Percentiles rank a stretch among this genome's conserved stretches.
These are phyloP conservation scores for Bacidia gigantensis DNA, from an alignment of 495 filamentous ascomycete species.

Conservation along the genomic window DNA sequence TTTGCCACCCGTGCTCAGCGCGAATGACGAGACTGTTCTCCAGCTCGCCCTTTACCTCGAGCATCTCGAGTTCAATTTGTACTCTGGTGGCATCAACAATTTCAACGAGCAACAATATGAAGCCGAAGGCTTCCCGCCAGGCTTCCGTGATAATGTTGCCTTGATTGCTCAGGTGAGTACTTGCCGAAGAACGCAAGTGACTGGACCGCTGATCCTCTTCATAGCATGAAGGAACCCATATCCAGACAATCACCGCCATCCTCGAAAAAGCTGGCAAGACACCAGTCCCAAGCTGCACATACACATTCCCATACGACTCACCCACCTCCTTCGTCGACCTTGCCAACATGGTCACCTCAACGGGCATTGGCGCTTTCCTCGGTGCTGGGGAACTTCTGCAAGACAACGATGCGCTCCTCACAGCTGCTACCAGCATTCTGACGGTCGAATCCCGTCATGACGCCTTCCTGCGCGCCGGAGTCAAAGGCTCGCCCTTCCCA, in stretches of 20 bases:
- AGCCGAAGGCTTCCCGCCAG: constrained; percentile 18
- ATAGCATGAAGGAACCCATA: constrained; percentile 18
- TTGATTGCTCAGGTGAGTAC: constrained; percentile 16
- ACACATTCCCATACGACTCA: constrained; percentile 34
- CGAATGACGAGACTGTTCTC: constrained; percentile 12
- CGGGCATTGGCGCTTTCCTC: constrained; percentile 22
- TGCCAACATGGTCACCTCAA: constrained; percentile 27
- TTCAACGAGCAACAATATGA: constrained; percentile 19
- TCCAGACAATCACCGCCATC: constrained; percentile 16
- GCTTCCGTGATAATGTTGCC: constrained; percentile 21
- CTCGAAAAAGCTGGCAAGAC: constrained; percentile 24
- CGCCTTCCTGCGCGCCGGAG: constrained; percentile 34
- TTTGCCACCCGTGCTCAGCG: constrained; percentile 14
- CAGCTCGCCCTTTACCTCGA: constrained; percentile 22
- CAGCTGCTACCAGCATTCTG: constrained; percentile 38
- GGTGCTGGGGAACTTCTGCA: constrained; percentile 31
- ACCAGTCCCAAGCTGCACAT: constrained; percentile 36
- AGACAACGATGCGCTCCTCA: constrained; percentile 28
- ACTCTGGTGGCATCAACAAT: constrained; percentile 18
- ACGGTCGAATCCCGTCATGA: constrained; percentile 42
- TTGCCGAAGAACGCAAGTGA: not conserved
- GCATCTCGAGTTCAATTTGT: constrained; percentile 17
- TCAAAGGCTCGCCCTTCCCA: constrained; percentile 32
- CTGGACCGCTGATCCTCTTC: not conserved
- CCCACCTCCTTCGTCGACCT: constrained; percentile 33